Base-by-base conservation (phyloP, 129 eudicot species). In the Arctium minus region DNA sequence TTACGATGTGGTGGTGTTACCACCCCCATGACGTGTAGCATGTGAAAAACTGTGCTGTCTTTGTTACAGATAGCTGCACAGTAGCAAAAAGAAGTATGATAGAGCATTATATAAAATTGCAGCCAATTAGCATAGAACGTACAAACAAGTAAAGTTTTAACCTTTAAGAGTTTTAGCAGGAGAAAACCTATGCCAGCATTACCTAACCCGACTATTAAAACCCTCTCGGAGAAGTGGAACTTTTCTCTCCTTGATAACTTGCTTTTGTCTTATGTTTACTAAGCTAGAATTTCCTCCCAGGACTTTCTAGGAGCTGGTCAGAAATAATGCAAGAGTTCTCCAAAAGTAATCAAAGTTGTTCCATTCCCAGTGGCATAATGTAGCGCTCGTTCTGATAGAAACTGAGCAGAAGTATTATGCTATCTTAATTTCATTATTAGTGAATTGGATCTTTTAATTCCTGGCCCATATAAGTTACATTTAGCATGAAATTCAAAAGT, bases 1-100 rank as follows among this genome's bases (percentile, higher is more conserved):
- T 89, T 91, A 96, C 98, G 97, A 83, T 96, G 99, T 42, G 92
- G 96, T 71, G 92, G 96, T 77, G 87, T 89, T 84, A 96, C 97
- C 74, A 96, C 84, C 74, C 97, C 99, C 97, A 93, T 90, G 65
- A 88, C 87, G 87, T 87, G 87, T 85, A 96, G 67, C 88, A 90
- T 87, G 76, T 86, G 86, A 88, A 75, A 96, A 6, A 96, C 96
- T 64, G 83, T 89, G 86, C 98, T 92, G 8, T 92, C 97, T 88
- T 88, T 93, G 90, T 96, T 96, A 87, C 98, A 96, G 48, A 93
- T 88, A 86, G 94, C 98, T 96, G 92, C 85, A 85, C 30, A 80
- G 35, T 65, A 84, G 70, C 69, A 44, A 82, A 76, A 53, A 29
- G 5, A 74, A 77, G 40, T 73, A 76, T 46, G 35, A 53, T 69